Base-by-base conservation (phyloP, 2,329 filamentous ascomycete genomes). In the Ophiostoma sp. region DNA sequence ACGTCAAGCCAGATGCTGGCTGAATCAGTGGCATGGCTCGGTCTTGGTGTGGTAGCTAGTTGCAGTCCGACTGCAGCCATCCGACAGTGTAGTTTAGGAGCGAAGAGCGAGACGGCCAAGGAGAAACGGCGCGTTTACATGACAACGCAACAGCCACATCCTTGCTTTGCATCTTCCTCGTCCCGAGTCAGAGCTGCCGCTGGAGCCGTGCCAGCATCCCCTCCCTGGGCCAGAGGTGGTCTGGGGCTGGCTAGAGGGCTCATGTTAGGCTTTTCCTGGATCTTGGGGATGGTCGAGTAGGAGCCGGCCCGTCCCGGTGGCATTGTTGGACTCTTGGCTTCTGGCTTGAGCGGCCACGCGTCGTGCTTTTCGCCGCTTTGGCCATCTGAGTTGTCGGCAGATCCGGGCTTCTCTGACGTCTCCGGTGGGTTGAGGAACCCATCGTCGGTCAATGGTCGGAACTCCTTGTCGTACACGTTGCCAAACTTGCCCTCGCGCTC, bases 401-500 rank as follows among this genome's bases (percentile, higher is more conserved):
- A 42, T 41, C 70, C 58, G 7, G 71, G 66, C 12, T 73, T 70
- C 65, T 77, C 77, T 16, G 74, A 77, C 27, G 72, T 42, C 66
- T 81, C 81, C 5, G 83, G 80, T 1, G 81, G 81, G 69, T 76
- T 80, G 47, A 79, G 74, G 72, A 85, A 81, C 3, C 80, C 78
- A 63, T 90, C 85, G 65, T 90, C 85, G 49, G 91, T 95, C 71
- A 98, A 81, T 5, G 93, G 89, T 18, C 90, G 87, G 79, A 97
- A 95, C 70, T 96, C 89, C 71, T 87, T 91, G 79, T 97, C 93
- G 76, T 97, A 97, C 40, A 89, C 84, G 69, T 87, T 91, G 3
- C 92, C 92, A 71, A 92, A 91, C 72, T 91, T 92, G 71, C 93
- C 93, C 77, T 97, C 92, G 73, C 88, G 91, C 78, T 96, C 93